Base-by-base conservation (phyloP, 495 filamentous ascomycete genomes). In the Venustampulla echinocandica region DNA sequence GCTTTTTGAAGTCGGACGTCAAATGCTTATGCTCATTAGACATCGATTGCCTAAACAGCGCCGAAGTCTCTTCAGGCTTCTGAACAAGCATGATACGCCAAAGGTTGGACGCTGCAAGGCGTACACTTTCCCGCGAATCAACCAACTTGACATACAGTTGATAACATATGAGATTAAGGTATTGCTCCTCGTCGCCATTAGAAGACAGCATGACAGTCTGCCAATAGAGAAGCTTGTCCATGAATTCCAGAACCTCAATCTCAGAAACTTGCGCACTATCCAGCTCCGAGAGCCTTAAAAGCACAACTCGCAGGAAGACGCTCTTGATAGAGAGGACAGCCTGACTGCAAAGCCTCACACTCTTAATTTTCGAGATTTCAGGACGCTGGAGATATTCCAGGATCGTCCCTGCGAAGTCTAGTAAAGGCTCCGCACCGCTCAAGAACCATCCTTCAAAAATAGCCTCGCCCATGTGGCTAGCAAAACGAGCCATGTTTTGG, bases 391-490 rank as follows among this genome's bases (percentile, higher is more conserved):
- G 70, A 61, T 93, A 87, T 58, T 97, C 90, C 13, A 98, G 62
- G 17, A 95, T 61, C 5, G 75, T 75, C 1, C 88, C 92, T n/a
- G 82, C 74, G 52, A 94, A 93, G 54, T 97, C 87, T n/a, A 95
- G 65, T 42, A 85, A 76, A 2, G 79, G 68, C 42, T 85, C 80
- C 9, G 83, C 87, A 4, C 90, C 92, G 49, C 88, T 79, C 34
- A 95, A 74, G 57, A 96, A 95, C 87, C 87, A 95, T 23, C 92
- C 92, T 64, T 98, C 92, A 54, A 87, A 95, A 13, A 95, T 79
- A 22, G 87, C 85, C 64, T 98, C 93, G 0, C 79, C 75, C 57
- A 95, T 73, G 58, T 95, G 86, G 0, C 76, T 68, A 20, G 80
- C 75, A 45, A 94, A 84, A 15, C 88, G 79, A 1, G 82, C 75